Base-by-base conservation (phyloP, 768 basidiomycete species). In the Macrolepiota albuminosa region DNA sequence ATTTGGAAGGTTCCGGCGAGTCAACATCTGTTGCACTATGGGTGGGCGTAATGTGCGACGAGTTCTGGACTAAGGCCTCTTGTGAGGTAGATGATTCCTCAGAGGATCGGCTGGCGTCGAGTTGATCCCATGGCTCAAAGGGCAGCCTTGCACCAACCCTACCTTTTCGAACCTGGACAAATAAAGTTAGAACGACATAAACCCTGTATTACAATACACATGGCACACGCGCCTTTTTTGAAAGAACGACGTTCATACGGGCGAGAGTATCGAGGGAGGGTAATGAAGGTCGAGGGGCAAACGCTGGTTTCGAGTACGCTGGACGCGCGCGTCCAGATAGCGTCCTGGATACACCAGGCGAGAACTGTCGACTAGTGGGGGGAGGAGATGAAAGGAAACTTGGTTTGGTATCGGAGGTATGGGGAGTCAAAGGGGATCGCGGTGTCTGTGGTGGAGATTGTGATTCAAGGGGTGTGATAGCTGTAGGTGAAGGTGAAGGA, bases 41-140 rank as follows among this genome's bases (percentile, higher is more conserved):
- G 63, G 64, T 29, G 48, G 61, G 53, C 34, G 13, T 45, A 36
- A 51, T 46, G 10, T 45, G 42, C 47, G 61, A 42, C 21, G 56
- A 43, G 6, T 26, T 21, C 21, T 57, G 56, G 29, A 56, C 29
- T 33, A 58, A 54, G 50, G 49, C 49, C 40, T 64, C 62, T 40
- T 60, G 58, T n/a, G 64, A 63, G 29, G 21, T 43, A 46, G 58
- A 65, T n/a, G 64, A 60, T 54, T 61, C 61, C 21, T 58, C 46
- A 46, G 62, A 63, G 40, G 58, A 63, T 54, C 64, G 61, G 21
- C 63, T 61, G 26, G 56, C 50, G 33, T 70, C 67, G n/a, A 70
- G 59, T 50, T 72, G 71, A 60, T 82, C 78, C 83, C 83, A 84
- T 47, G 83, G 83, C 65, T 84, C 83, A 59, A 75, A 78, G 0